phyloP scores from a whole-genome alignment of 805 yeast species.

The Clavispora fructus region DNA sequence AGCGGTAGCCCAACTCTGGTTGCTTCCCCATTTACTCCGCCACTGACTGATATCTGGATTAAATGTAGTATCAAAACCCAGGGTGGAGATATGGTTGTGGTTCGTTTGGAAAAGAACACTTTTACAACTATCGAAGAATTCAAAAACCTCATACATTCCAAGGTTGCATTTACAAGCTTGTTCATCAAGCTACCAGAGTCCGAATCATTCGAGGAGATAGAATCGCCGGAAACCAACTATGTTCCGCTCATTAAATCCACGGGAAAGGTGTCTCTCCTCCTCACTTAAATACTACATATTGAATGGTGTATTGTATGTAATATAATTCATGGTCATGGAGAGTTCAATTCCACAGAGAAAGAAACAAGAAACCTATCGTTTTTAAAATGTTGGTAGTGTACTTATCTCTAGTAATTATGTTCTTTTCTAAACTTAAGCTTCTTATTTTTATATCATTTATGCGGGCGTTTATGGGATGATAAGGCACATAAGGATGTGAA shows the following conservation, averaged over 20 bases:
- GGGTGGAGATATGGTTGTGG: conserved; percentile 22
- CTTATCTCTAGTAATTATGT: too few species aligned
- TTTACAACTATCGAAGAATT: conserved; percentile 20
- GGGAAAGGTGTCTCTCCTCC: conserved; percentile 20
- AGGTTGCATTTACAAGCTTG: conserved; percentile 22
- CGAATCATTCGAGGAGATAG: conserved; percentile 24
- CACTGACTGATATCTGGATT: conserved; percentile 5
- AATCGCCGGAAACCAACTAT: conserved; percentile 18
- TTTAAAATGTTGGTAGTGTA: too few species aligned
- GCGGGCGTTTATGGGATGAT: too few species aligned
- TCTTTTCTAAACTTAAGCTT: too few species aligned
- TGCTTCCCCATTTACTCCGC: not conserved
- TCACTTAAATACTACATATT: conserved; percentile 6
- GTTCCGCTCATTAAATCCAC: conserved; percentile 14
- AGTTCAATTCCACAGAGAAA: too few species aligned
- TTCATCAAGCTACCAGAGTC: conserved; percentile 20
- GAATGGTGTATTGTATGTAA: not conserved
- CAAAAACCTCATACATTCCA: conserved; percentile 21
- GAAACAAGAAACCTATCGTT: too few species aligned
- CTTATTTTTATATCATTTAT: too few species aligned
- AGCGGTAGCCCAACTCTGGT: not conserved
- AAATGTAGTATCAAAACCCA: conserved; percentile 26
- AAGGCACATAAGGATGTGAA: too few species aligned
- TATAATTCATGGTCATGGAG: not conserved
- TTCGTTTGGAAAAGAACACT: conserved; percentile 20